Conservation (phyloP, 2,329 filamentous ascomycete species). For the Fusarium acutatum region DNA sequence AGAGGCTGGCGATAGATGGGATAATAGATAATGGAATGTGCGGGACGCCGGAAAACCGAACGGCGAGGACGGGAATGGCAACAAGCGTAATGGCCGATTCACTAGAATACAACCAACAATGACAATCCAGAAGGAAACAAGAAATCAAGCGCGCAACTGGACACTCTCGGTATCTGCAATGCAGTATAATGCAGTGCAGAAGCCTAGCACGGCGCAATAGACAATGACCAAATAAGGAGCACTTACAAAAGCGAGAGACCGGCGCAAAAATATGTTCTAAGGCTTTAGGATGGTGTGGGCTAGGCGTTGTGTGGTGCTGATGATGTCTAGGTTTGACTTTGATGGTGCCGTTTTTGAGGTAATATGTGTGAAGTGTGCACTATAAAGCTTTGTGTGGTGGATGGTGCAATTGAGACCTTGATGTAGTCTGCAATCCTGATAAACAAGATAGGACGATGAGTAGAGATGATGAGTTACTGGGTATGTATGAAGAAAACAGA, state of each 20-base stretch:
- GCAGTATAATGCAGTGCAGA: constrained; percentile 4
- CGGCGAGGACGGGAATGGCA: constrained; percentile 37
- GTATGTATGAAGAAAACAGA: constrained; percentile 32
- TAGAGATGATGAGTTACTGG: constrained; percentile 17
- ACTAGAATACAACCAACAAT: constrained; percentile 23
- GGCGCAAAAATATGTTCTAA: constrained; percentile 1
- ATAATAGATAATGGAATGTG: constrained; percentile 31
- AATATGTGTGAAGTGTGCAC: background rate
- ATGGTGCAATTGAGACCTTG: constrained; percentile 26
- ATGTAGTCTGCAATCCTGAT: constrained; percentile 15
- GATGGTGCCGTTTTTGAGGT: constrained; percentile 8
- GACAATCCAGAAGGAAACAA: constrained; percentile 4
- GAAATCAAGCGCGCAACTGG: constrained; percentile 19
- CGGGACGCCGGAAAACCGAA: constrained; percentile 35
- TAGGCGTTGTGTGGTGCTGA: constrained; percentile 26
- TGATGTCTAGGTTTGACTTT: constrained; percentile 16
- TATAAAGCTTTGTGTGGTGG: background rate
- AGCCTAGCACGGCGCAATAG: constrained; percentile 16
- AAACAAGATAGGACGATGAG: constrained; percentile 17
- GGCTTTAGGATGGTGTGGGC: constrained; percentile 27
- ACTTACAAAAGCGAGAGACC: constrained; percentile 22
- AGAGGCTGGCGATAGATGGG: constrained; percentile 18
- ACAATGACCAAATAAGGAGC: constrained; percentile 19
- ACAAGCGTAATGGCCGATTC: constrained; percentile 33
- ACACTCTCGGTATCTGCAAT: constrained; percentile 3